Conservation (phyloP, 805 yeast genomes). For the Metschnikowia bowlesiae region DNA sequence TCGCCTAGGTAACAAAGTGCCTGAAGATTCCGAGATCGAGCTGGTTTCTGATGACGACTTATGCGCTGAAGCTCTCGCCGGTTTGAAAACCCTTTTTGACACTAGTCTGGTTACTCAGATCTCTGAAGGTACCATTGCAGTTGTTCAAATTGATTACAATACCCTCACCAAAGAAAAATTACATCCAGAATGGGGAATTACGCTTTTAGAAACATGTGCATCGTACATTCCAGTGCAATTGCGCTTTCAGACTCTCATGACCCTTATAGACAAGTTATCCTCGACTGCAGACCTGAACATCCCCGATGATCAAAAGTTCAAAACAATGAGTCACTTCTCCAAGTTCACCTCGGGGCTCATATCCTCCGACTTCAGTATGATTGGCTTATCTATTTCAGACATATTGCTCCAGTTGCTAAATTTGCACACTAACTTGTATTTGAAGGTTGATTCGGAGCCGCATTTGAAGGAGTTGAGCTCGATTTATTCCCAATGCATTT, state of each 20-base stretch:
- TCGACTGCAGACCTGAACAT: conserved; percentile 18
- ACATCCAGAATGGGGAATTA: conserved; percentile 46
- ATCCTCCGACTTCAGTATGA: conserved; percentile 75
- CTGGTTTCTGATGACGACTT: conserved; percentile 36
- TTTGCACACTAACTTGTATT: conserved; percentile 40
- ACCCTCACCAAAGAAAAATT: conserved; percentile 2
- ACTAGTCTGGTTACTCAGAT: conserved; percentile 61
- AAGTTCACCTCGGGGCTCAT: conserved; percentile 53
- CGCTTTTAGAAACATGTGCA: conserved; percentile 60
- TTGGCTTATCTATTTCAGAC: conserved; percentile 84
- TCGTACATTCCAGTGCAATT: conserved; percentile 78
- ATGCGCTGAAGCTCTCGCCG: conserved; percentile 42
- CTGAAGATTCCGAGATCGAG: conserved; percentile 31
- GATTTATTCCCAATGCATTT: conserved; percentile 54
- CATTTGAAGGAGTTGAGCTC: conserved; percentile 30
- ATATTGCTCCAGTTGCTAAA: conserved; percentile 55
- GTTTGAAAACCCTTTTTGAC: conserved; percentile 59
- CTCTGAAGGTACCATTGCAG: conserved; percentile 48
- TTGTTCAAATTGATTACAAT: conserved; percentile 39
- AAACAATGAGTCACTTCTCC: conserved; percentile 38
- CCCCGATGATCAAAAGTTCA: conserved; percentile 11
- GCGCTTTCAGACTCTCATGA: conserved; percentile 58
- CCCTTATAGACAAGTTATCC: conserved; percentile 32
- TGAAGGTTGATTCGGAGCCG: conserved; percentile 17
- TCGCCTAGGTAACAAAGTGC: conserved; percentile 14